These are phyloP conservation scores for Plenodomus tracheiphilus DNA, from an alignment of 2,329 filamentous ascomycete species.

Conservation along the genomic window DNA sequence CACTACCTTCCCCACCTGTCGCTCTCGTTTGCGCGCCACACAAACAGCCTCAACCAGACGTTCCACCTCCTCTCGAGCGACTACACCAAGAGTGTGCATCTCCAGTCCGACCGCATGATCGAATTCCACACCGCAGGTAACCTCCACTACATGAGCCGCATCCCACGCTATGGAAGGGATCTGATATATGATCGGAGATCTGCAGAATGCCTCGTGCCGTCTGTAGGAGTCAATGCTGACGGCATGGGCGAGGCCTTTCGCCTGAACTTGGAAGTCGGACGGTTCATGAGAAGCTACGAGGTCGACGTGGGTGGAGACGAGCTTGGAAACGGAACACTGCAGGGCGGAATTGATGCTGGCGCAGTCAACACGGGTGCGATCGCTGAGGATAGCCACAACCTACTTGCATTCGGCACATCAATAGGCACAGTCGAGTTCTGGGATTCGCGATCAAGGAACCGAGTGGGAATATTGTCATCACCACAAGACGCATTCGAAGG, in stretches of 20 bases:
- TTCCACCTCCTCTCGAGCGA: constrained; percentile 88
- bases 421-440: constrained; percentile 97
- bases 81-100: constrained; percentile 90
- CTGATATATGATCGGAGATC: constrained; percentile 80
- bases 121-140: constrained; percentile 92
- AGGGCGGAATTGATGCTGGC: constrained; percentile 83
- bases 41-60: constrained; percentile 85
- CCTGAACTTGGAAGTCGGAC: constrained; percentile 85
- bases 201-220: constrained; percentile 82
- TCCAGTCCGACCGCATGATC: constrained; percentile 87
- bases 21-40: constrained; percentile 91
- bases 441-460: constrained; percentile 82
- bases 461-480: constrained; percentile 74
- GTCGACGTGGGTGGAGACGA: constrained; percentile 88
- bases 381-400: constrained; percentile 85
- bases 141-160: constrained; percentile 83
- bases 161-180: constrained; percentile 91
- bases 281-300: constrained; percentile 94
- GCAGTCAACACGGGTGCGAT: constrained; percentile 86
- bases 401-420: constrained; percentile 91
- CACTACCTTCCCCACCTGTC: constrained; percentile 92
- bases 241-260: constrained; percentile 91
- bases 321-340: constrained; percentile 73
- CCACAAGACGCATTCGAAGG: constrained; percentile 45
- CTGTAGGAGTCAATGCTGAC: constrained; percentile 83